Evolutionary conservation across 805 yeast genomes (phyloP), one percentile per base, ranked within the genome.

Genomic region (Candida hispaniensis): DNA sequence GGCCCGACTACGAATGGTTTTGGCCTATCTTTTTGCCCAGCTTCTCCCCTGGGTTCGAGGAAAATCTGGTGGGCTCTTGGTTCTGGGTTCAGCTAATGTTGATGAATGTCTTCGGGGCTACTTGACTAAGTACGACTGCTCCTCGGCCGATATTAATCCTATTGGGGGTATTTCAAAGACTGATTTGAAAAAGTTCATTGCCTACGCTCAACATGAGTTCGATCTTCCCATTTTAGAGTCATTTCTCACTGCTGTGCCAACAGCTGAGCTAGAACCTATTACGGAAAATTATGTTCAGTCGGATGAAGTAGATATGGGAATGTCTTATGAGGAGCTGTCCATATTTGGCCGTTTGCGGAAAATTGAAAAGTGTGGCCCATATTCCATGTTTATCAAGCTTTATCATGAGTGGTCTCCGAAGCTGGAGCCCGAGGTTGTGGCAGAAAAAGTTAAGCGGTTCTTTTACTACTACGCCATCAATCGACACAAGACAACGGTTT

Each of bases 101-200:
- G 99, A 91, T 58, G 99, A 91, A 55, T 85, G 94, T 48, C 61
- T 91, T 41, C 66, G 99, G 41, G 99, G 99, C 0, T 91, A 91
- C 51, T 64, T 91, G 51, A 91, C 99, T 7, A 91, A 91, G 54
- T 91, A 91, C 57, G 99, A 91, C 56, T 85, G 96, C 56, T 86
- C 97, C 3, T 76, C 93, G 11, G 98, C 98, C 1, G 99, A 91
- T 60, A 72, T 91, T 41, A 91, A 91, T 53, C 99, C 99, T 16
- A 93, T 91, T 46, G 99, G 99, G n/a, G 94, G 96, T 20, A 82
- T 91, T 26, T 88, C 98, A 10, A 91, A 91, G 54, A 83, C 85
- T 1, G 99, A 93, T 52, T 63, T 91, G 53, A 85, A 82, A 53
- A 65, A 70, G 34, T 91, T 93, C 49, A 91, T 91, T 34, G 71